These are phyloP conservation scores for Carex arenaria DNA, from an alignment of 202 grass and related monocot genomes.

Conservation along the genomic window DNA sequence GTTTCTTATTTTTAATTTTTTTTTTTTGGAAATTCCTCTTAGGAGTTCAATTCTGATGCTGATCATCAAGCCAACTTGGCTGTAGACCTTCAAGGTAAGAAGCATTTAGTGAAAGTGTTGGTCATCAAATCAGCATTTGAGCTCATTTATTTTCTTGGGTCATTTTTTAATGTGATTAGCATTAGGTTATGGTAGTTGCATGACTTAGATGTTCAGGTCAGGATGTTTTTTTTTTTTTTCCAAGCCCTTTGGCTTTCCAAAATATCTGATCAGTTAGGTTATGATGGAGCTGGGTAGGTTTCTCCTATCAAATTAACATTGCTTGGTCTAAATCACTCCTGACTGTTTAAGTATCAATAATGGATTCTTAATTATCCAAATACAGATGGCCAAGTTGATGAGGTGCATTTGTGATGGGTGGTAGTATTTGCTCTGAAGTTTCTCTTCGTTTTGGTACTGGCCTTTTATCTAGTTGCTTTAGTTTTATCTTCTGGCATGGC, in stretches of 20 bases:
- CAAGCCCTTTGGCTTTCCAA: not conserved
- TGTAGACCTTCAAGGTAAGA: slow-evolving; percentile 43
- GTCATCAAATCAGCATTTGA: not conserved
- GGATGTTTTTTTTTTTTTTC: not conserved
- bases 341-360: not conserved
- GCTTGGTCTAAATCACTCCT: not conserved
- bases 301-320: not conserved
- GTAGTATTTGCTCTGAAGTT: not conserved
- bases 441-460: not conserved
- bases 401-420: slow-evolving; percentile 9
- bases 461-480: slow-evolving; percentile 5
- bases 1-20: not conserved
- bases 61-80: slow-evolving; percentile 75
- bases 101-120: not conserved
- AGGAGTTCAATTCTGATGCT: slow-evolving; percentile 77
- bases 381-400: slow-evolving; percentile 12
- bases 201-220: not conserved
- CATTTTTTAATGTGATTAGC: not conserved
- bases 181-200: not conserved
- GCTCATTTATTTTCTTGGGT: not conserved
- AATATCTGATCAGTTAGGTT: not conserved
- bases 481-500: not conserved
- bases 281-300: not conserved
- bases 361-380: not conserved
- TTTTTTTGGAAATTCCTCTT: slow-evolving; percentile 12